Evolutionary conservation across 148 eudicot genomes (phyloP).

Genomic region (Cornus florida): DNA sequence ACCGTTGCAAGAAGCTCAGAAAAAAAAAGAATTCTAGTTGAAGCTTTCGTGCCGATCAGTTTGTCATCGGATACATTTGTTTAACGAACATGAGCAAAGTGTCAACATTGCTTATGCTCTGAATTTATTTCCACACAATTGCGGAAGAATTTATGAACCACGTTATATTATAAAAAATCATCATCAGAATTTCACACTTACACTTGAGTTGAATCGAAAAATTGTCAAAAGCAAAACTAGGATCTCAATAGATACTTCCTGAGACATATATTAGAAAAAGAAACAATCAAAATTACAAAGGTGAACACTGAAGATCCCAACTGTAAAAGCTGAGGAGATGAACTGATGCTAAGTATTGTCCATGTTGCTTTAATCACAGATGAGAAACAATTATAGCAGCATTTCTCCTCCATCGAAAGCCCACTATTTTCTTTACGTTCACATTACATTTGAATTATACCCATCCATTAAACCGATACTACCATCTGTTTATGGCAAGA

Average conservation of each 20-base stretch:
- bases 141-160: neutral
- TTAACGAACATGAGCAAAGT: no score
- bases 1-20: no score
- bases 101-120: no score
- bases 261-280: slow-evolving; percentile 2
- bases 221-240: slow-evolving; percentile 11
- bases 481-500: neutral
- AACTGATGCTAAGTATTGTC: neutral
- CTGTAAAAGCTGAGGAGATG: neutral
- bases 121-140: neutral
- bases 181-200: slow-evolving; percentile 1
- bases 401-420: neutral
- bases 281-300: slow-evolving; percentile 5
- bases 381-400: neutral
- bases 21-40: no score
- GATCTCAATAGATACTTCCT: neutral
- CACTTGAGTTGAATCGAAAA: neutral
- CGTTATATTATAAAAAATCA: slow-evolving; percentile 9
- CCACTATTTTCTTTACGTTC: neutral
- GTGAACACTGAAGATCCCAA: neutral
- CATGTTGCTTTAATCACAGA: neutral
- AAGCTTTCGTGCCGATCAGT: no score
- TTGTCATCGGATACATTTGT: no score
- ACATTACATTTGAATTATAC: neutral
- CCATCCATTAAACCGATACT: neutral